phyloP scores from a whole-genome alignment of 495 filamentous ascomycete species.

The Hypomontagnella monticulosa region DNA sequence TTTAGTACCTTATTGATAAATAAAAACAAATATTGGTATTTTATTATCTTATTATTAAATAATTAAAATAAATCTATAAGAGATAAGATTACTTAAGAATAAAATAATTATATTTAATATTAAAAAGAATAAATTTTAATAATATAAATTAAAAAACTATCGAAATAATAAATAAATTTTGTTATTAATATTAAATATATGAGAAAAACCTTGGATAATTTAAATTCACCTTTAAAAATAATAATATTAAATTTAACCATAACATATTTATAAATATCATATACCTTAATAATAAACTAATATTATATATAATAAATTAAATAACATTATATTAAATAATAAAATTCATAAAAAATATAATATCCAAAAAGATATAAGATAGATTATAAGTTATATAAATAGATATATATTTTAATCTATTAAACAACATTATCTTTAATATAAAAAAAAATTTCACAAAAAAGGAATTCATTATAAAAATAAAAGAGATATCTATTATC shows the following conservation, averaged over 20 bases:
- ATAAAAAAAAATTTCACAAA: background rate
- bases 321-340: background rate
- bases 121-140: background rate
- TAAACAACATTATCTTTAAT: background rate
- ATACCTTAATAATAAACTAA: background rate
- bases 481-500: background rate
- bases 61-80: background rate
- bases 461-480: background rate
- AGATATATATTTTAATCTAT: background rate
- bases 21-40: background rate
- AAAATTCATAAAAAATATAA: slow-evolving; percentile 3
- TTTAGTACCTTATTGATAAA: background rate
- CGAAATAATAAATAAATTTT: slow-evolving; percentile 4
- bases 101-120: background rate
- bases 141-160: background rate
- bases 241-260: background rate
- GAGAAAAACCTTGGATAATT: background rate
- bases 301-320: slow-evolving; percentile 9
- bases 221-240: background rate
- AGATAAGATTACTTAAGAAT: background rate
- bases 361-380: slow-evolving; percentile 2
- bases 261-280: background rate
- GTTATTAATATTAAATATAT: slow-evolving; percentile 8
- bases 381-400: slow-evolving; percentile 5
- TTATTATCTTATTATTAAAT: background rate